Evolutionary conservation across 805 yeast genomes (phyloP), one percentile per base, ranked within the genome.

Genomic region (Hanseniaspora guilliermondii): DNA sequence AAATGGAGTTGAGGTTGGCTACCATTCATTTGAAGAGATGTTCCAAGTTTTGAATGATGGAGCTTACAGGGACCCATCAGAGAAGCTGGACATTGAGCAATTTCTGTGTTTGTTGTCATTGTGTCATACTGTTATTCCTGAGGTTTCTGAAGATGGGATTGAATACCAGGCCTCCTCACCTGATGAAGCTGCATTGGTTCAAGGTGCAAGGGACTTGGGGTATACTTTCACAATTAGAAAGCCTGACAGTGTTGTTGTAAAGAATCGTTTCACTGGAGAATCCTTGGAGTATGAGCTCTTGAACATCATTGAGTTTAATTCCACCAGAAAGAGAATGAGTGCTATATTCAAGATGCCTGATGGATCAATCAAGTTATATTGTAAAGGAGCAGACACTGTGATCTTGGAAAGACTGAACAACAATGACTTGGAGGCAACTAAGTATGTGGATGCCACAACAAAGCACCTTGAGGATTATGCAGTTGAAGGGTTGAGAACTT

Each of bases 151-250:
- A 1, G 72, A 71, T 55, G 86, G 85, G 0, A 82, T 93, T 58
- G 89, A 87, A 66, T 93, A 94, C 66, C 99, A 93, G 69, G 98
- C 99, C 0, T 96, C 98, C 0, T 89, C 97, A 0, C 98, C 98
- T 0, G 99, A 93, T 71, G 98, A 94, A 72, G 98, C 98, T 50
- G 99, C 99, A 0, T 74, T 93, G 58, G 99, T 93, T 2, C 88
- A 89, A 62, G 99, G 99, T 56, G 97, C 96, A 17, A 93, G 97
- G 0, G 74, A 73, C 62, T 71, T 91, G 47, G 97, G 97, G 0
- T 93, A 84, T 65, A 80, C 76, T 58, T 94, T 93, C 65, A 76
- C 78, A 7, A 80, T 87, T 47, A 83, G 99, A 70, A 81, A 81
- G 48, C 99, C 99, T 5, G 80, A 81, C 56, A 76, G 85, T 22